Percentiles rank a stretch among this genome's conserved stretches.
Conservation (phyloP, 805 yeast species). For the Saccharomycopsis oosterbeekiorum region DNA sequence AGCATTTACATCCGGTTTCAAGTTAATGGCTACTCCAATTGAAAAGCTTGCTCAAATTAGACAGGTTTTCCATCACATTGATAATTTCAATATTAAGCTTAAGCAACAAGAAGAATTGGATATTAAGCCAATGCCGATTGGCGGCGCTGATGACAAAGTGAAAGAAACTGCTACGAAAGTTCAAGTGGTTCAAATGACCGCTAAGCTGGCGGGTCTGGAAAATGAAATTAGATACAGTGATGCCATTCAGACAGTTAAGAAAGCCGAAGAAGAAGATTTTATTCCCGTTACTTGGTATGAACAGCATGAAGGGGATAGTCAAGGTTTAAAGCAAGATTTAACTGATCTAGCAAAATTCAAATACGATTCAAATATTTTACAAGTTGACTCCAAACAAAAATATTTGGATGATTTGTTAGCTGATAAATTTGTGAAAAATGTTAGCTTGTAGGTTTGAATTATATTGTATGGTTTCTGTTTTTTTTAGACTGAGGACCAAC, state of each 20-base stretch:
- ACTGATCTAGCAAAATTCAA: slow-evolving; percentile 2
- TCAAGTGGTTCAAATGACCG: slow-evolving; percentile 70
- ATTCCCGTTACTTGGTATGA: slow-evolving; percentile 37
- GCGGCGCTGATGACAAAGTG: slow-evolving; percentile 13
- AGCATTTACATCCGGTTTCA: slow-evolving; percentile 35
- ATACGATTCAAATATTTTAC: background rate
- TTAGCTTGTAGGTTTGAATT: background rate
- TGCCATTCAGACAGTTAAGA: slow-evolving; percentile 55
- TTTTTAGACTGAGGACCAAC: background rate
- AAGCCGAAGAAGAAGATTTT: slow-evolving; percentile 51
- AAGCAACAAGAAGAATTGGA: slow-evolving; percentile 33
- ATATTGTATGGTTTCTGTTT: background rate
- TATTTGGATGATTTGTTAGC: background rate
- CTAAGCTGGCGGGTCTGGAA: slow-evolving; percentile 48
- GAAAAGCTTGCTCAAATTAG: slow-evolving; percentile 66
- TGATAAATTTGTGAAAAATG: background rate
- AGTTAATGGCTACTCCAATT: slow-evolving; percentile 55
- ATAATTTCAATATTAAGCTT: slow-evolving; percentile 40
- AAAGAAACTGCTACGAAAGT: slow-evolving; percentile 22
- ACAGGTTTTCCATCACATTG: slow-evolving; percentile 74
- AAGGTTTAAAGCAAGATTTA: slow-evolving; percentile 22
- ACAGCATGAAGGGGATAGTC: slow-evolving; percentile 26
- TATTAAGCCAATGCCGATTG: slow-evolving; percentile 31
- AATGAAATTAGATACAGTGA: slow-evolving; percentile 55
- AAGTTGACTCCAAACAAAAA: background rate